Conservation (phyloP, 108 stramenopile species). For the Cyclotella choctawhatcheeana region DNA sequence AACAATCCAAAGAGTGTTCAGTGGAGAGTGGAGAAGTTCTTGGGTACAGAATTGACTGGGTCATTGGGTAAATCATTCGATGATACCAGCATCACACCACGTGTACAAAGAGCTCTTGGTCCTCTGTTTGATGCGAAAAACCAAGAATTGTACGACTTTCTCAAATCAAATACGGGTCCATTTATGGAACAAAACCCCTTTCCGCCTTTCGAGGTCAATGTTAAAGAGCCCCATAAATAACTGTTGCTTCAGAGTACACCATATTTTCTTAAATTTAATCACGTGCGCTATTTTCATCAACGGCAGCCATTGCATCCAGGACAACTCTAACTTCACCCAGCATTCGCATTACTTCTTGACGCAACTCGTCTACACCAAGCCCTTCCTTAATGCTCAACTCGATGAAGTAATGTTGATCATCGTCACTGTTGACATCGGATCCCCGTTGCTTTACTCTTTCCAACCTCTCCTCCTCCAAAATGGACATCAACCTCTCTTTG, state of each 20-base stretch:
- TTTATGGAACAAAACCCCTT: conserved; percentile 11
- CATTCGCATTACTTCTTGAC: conserved; percentile 82
- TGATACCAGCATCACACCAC: not conserved
- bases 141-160: conserved; percentile 14
- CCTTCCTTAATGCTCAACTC: conserved; percentile 78
- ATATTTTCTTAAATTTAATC: not conserved
- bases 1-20: conserved; percentile 9
- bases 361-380: conserved; percentile 75
- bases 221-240: too few species aligned
- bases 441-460: conserved; percentile 8
- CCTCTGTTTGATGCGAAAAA: conserved; percentile 18
- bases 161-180: not conserved
- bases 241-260: too few species aligned
- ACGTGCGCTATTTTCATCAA: conserved; percentile 6
- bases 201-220: not conserved
- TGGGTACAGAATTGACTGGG: not conserved
- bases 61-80: not conserved
- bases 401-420: conserved; percentile 66
- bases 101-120: not conserved
- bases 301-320: conserved; percentile 81
- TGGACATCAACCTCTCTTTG: conserved; percentile 67
- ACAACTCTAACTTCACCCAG: conserved; percentile 89
- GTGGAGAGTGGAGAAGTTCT: conserved; percentile 6
- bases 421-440: not conserved
- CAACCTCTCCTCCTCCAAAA: conserved; percentile 52